Conservation (phyloP, 2,329 filamentous ascomycete genomes). For the Colletotrichum viniferum region DNA sequence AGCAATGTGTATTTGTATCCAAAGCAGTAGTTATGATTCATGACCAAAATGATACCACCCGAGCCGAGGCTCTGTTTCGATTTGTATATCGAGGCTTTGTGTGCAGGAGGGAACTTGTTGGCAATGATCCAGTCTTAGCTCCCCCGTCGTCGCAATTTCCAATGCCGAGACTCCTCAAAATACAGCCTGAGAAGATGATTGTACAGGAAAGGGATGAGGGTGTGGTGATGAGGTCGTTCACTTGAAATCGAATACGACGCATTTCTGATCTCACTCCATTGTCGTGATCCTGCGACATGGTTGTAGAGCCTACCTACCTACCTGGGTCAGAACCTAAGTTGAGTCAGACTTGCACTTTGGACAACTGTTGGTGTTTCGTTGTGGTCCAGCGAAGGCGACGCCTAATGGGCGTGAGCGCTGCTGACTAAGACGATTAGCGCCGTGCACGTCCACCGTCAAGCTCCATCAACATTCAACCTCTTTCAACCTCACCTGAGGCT, state of each 20-base stretch:
- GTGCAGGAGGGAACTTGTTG: neutral
- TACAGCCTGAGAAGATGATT: neutral
- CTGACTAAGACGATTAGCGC: slow-evolving; percentile 9
- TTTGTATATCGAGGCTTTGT: neutral
- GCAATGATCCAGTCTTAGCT: neutral
- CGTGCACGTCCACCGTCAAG: slow-evolving; percentile 6
- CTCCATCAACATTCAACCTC: slow-evolving; percentile 17
- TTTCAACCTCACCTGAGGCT: neutral
- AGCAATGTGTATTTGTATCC: slow-evolving; percentile 10
- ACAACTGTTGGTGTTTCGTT: neutral
- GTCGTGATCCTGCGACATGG: neutral
- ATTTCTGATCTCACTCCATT: neutral
- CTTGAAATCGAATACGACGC: neutral
- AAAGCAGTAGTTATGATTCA: slow-evolving; percentile 16
- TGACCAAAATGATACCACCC: slow-evolving; percentile 16
- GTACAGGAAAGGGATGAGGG: neutral
- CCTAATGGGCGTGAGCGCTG: neutral
- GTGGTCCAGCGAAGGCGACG: neutral
- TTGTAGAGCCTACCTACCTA: neutral
- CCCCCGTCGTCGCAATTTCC: no score
- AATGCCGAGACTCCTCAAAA: neutral
- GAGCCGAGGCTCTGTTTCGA: neutral
- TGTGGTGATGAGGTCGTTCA: neutral
- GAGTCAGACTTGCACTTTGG: neutral
- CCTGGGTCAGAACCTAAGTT: neutral